Conservation (phyloP, 2,329 filamentous ascomycete species). For the Furcasterigmium furcatum region DNA sequence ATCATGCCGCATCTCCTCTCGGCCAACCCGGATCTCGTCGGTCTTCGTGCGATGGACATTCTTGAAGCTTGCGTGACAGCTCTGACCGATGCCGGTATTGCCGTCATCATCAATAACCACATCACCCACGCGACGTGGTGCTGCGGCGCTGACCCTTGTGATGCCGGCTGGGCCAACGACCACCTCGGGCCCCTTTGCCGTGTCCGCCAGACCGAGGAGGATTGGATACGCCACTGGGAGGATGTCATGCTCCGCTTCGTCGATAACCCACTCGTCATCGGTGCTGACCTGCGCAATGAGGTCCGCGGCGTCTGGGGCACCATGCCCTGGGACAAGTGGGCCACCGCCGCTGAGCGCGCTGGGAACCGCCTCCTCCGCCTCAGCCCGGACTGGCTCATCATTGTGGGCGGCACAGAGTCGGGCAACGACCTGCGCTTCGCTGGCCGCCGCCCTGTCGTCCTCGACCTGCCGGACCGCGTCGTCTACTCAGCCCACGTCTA, state of each 20-base stretch:
- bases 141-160: conserved; percentile 65
- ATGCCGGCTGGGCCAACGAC: conserved; percentile 64
- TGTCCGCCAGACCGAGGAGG: conserved; percentile 59
- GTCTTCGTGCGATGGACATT: conserved; percentile 56
- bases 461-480: conserved; percentile 51
- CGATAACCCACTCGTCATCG: conserved; percentile 59
- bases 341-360: conserved; percentile 58
- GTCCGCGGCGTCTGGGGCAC: conserved; percentile 67
- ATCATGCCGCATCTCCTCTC: conserved; percentile 47
- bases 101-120: conserved; percentile 68
- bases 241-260: conserved; percentile 57
- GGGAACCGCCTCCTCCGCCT: conserved; percentile 58
- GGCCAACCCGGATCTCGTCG: conserved; percentile 59
- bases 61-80: conserved; percentile 55
- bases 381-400: conserved; percentile 62
- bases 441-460: conserved; percentile 49
- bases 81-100: conserved; percentile 59
- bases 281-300: conserved; percentile 66
- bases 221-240: conserved; percentile 67
- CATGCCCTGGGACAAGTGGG: conserved; percentile 65
- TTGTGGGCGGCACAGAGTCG: conserved; percentile 66
- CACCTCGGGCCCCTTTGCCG: conserved; percentile 58
- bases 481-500: conserved; percentile 71
- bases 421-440: conserved; percentile 62
- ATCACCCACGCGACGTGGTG: conserved; percentile 69